phyloP scores from a whole-genome alignment of 2,329 filamentous ascomycete genomes.

The Sporothrix brunneoviolacea region DNA sequence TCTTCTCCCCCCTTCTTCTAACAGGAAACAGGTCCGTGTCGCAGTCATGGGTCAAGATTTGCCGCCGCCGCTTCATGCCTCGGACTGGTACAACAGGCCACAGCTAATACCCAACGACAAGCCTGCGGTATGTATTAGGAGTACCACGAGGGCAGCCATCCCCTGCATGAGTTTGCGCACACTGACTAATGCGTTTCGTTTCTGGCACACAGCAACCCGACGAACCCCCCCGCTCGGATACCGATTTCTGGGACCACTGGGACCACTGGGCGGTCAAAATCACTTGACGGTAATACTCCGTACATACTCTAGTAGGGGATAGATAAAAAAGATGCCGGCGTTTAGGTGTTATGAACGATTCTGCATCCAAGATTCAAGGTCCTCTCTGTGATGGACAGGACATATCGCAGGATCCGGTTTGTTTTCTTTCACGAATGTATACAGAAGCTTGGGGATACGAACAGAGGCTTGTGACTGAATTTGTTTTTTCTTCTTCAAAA shows the following conservation, averaged over 20 bases:
- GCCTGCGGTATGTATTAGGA: not conserved
- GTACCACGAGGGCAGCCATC: not conserved
- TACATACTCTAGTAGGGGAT: too few species aligned
- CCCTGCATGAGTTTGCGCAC: too few species aligned
- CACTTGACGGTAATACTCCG: too few species aligned
- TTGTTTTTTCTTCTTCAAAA: too few species aligned
- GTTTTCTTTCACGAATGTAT: too few species aligned
- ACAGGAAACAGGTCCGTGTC: constrained; percentile 6
- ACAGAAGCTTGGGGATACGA: too few species aligned
- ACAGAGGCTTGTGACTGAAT: too few species aligned
- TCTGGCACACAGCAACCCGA: not conserved
- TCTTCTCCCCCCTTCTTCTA: not conserved
- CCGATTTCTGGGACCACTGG: constrained; percentile 12
- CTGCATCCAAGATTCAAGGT: too few species aligned
- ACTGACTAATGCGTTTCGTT: not conserved
- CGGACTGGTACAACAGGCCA: constrained; percentile 11
- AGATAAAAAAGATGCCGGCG: too few species aligned
- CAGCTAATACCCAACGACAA: not conserved
- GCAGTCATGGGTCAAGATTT: not conserved
- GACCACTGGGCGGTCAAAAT: not conserved
- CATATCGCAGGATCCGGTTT: too few species aligned
- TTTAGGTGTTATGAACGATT: too few species aligned
- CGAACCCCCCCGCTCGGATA: constrained; percentile 6
- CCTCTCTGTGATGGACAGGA: too few species aligned
- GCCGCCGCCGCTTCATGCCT: not conserved